Conservation (phyloP, 1,284 basidiomycete species). For the Cryptococcus amylolentus region DNA sequence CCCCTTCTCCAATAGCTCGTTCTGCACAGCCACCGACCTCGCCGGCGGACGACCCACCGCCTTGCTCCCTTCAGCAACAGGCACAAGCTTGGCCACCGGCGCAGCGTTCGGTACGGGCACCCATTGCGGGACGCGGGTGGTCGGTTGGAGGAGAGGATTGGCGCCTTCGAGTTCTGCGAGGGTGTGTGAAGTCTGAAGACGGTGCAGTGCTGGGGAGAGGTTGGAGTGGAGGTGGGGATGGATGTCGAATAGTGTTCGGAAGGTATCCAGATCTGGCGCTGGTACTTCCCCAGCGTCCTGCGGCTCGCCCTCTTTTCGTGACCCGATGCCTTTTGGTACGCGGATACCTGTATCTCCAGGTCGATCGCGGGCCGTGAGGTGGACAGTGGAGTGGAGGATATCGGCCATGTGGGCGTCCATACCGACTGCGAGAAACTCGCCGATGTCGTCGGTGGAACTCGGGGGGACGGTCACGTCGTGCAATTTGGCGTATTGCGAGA, state of each 20-base stretch:
- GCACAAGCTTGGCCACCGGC: background rate
- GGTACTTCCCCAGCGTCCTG: conserved; percentile 18
- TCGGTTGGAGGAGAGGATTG: conserved; percentile 1
- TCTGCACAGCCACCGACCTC: conserved; percentile 4
- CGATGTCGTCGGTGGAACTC: conserved; percentile 30
- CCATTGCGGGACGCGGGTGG: background rate
- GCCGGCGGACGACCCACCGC: conserved; percentile 1
- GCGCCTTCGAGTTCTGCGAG: conserved; percentile 25
- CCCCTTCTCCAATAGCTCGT: conserved; percentile 27
- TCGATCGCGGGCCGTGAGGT: conserved; percentile 34
- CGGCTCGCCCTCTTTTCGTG: background rate
- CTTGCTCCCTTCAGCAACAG: background rate
- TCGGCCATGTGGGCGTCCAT: conserved; percentile 40
- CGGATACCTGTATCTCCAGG: conserved; percentile 34
- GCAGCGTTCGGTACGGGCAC: background rate
- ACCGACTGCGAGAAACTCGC: conserved; percentile 46
- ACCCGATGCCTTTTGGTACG: conserved; percentile 17
- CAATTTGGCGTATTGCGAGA: conserved; percentile 33
- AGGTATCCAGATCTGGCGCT: conserved; percentile 24
- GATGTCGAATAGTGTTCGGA: conserved; percentile 39
- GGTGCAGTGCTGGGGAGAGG: conserved; percentile 40
- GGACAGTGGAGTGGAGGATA: conserved; percentile 34
- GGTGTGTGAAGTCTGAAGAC: conserved; percentile 30
- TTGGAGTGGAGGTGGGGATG: conserved; percentile 38
- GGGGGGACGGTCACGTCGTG: conserved; percentile 29